Percentiles rank a stretch among this genome's conserved stretches.
phyloP scores from a whole-genome alignment of 208 protist species.

The Wallacemonas sp. region DNA sequence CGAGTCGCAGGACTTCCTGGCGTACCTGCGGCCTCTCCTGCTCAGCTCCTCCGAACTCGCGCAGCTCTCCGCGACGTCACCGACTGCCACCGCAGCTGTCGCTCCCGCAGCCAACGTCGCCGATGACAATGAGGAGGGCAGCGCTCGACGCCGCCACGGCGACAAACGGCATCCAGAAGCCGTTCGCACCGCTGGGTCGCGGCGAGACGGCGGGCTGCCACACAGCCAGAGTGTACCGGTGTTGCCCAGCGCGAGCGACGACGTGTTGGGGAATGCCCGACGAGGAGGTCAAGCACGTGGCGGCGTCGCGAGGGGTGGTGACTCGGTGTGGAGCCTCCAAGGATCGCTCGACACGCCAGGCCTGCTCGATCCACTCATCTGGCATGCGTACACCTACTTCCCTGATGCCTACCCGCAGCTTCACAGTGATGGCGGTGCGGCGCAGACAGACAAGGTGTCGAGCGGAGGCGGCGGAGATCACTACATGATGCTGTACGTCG shows the following conservation, averaged over 20 bases:
- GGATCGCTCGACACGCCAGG: not conserved
- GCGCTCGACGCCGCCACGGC: too few species aligned
- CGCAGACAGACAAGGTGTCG: not conserved
- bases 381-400: conserved; percentile 40
- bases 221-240: conserved; percentile 12
- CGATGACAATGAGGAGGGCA: too few species aligned
- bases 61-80: not conserved
- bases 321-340: too few species aligned
- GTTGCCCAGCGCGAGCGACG: not conserved
- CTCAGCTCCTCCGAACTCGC: not conserved
- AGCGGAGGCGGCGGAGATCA: conserved; percentile 8
- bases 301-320: too few species aligned
- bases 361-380: conserved; percentile 26
- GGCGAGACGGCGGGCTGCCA: not conserved
- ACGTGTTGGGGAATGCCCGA: too few species aligned
- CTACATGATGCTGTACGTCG: conserved; percentile 35
- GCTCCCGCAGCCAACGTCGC: too few species aligned
- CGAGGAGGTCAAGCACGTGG: too few species aligned
- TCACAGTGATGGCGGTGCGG: too few species aligned
- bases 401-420: conserved; percentile 28
- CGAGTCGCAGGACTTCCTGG: conserved; percentile 6
- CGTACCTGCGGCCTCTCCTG: conserved; percentile 7
- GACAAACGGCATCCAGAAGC: too few species aligned
- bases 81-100: not conserved
- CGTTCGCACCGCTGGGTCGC: not conserved